Percentiles rank a stretch among this genome's conserved stretches.
These are phyloP conservation scores for Penicillium sp. DNA, from an alignment of 2,329 filamentous ascomycete species.

Conservation along the genomic window DNA sequence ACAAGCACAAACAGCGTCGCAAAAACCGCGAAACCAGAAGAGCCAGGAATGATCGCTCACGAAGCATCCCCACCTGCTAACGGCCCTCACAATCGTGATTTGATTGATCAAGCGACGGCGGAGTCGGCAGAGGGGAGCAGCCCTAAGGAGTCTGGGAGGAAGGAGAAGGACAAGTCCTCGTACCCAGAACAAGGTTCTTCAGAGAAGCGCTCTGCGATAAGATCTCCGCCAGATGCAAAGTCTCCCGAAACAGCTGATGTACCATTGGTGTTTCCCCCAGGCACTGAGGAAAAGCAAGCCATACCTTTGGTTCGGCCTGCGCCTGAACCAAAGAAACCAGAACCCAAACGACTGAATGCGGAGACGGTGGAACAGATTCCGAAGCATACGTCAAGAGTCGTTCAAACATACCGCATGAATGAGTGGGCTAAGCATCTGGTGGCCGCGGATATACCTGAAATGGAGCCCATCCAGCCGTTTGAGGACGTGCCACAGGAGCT, in stretches of 20 bases:
- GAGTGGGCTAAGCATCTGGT: conserved; percentile 95
- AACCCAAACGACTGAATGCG: conserved; percentile 35
- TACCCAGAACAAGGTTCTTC: background rate
- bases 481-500: conserved; percentile 41
- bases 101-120: background rate
- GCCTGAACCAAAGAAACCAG: conserved; percentile 24
- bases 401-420: conserved; percentile 84
- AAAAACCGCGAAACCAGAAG: background rate
- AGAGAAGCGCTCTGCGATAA: background rate
- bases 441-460: conserved; percentile 72
- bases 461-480: conserved; percentile 55
- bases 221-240: background rate
- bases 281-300: conserved; percentile 3
- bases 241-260: background rate
- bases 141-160: background rate
- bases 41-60: background rate
- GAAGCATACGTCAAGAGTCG: conserved; percentile 73
- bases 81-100: background rate
- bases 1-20: background rate
- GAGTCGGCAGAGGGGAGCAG: background rate
- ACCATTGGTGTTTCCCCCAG: too few relatives aligned
- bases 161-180: background rate
- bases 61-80: too few relatives aligned
- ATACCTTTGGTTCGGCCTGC: conserved; percentile 6
- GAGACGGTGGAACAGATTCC: conserved; percentile 64